A percentile compares a stretch with the other conserved stretches of the same genome.
Conservation (phyloP, 2,329 filamentous ascomycete species). For the Stemphylium beticola region DNA sequence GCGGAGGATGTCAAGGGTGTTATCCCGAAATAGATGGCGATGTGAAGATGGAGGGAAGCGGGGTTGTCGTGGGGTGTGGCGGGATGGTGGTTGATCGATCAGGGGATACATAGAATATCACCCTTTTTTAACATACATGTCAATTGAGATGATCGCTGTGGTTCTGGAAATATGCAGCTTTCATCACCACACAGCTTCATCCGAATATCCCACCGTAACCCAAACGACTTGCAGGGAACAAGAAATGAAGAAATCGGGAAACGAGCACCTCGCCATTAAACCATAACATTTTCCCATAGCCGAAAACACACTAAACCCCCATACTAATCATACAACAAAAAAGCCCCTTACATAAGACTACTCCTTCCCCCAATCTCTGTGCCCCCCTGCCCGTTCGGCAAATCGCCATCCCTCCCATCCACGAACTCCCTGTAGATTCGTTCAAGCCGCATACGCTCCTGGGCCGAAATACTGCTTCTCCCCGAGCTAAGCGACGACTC, state of each 20-base stretch:
- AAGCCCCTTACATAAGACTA: constrained; percentile 76
- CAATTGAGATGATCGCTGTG: no score
- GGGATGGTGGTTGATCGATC: neutral
- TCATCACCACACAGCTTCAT: no score
- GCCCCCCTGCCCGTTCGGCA: constrained; percentile 89
- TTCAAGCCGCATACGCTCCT: constrained; percentile 75
- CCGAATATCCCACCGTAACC: no score
- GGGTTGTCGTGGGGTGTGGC: neutral
- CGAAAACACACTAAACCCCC: no score
- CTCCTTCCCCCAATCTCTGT: constrained; percentile 91
- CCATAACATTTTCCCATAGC: no score
- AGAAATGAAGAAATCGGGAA: no score
- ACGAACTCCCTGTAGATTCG: constrained; percentile 94
- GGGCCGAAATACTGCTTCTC: constrained; percentile 78
- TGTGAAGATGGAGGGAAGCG: no score
- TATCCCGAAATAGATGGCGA: constrained; percentile 11
- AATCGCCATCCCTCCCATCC: constrained; percentile 88
- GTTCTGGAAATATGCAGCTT: no score
- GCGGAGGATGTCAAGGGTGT: constrained; percentile 17
- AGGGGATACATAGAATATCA: neutral
- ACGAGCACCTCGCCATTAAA: no score
- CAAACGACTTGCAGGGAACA: no score
- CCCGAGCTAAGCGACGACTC: constrained; percentile 77
- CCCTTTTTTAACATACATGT: no score
- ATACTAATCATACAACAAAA: neutral